A percentile compares a stretch with the other conserved stretches of the same genome.
These are phyloP conservation scores for Fraxinus sp. DNA, from an alignment of 305 asterid species.

Conservation along the genomic window DNA sequence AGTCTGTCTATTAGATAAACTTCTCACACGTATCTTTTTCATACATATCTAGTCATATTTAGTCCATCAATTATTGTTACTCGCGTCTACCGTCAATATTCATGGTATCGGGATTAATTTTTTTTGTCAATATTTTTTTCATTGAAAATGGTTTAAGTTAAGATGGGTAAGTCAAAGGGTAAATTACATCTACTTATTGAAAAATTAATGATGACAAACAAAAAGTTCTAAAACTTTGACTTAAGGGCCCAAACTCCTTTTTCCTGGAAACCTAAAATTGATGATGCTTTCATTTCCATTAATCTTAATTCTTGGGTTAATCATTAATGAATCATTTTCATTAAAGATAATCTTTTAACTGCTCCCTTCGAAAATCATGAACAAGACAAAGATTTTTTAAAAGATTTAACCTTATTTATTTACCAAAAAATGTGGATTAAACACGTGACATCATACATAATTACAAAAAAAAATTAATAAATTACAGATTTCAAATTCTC, in stretches of 20 bases:
- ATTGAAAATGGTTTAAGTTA: not conserved
- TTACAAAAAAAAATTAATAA: conserved; percentile 18
- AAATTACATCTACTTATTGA: not conserved
- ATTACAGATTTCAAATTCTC: conserved; percentile 45
- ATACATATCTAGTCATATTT: not conserved
- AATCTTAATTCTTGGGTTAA: not conserved
- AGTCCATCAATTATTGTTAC: not conserved
- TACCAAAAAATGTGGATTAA: conserved; percentile 51
- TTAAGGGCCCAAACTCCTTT: not conserved
- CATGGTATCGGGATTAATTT: not conserved
- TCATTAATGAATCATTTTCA: not conserved
- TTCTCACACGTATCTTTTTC: not conserved
- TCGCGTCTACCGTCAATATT: not conserved
- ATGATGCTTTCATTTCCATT: not conserved
- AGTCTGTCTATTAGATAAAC: not conserved
- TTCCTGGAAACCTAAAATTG: not conserved
- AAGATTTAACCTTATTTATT: conserved; percentile 23
- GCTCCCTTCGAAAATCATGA: conserved; percentile 67
- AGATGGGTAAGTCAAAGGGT: not conserved
- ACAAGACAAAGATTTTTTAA: conserved; percentile 37
- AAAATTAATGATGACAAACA: conserved; percentile 14
- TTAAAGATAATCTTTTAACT: conserved; percentile 37
- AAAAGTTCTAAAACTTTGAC: conserved; percentile 22
- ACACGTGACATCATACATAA: conserved; percentile 51
- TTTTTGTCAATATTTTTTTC: not conserved